A percentile compares a stretch with the other conserved stretches of the same genome.
These are phyloP conservation scores for Candida tibetensis DNA, from an alignment of 805 yeast species.

Conservation along the genomic window DNA sequence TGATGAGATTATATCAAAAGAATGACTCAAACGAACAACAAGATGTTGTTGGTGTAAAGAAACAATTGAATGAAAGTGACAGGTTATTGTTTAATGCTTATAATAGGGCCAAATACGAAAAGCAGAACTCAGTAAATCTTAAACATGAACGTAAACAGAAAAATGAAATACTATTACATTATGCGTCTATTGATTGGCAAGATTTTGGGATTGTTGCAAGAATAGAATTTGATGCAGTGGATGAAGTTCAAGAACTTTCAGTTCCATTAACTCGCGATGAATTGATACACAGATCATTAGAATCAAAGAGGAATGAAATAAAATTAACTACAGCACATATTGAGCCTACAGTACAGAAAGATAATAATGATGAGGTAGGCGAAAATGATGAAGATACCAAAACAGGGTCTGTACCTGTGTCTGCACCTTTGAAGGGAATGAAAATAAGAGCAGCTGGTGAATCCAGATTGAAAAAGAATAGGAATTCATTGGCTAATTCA, in stretches of 20 bases:
- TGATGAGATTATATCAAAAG: constrained; percentile 17
- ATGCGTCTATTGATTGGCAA: constrained; percentile 84
- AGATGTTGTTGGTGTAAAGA: constrained; percentile 4
- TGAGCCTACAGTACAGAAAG: constrained; percentile 11
- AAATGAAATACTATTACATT: constrained; percentile 47
- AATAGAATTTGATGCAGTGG: constrained; percentile 61
- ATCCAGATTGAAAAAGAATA: constrained; percentile 44
- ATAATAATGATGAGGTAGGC: constrained; percentile 6
- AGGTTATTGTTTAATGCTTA: constrained; percentile 47
- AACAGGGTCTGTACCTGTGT: constrained; percentile 10
- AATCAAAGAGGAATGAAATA: constrained; percentile 42
- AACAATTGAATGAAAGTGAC: constrained; percentile 20
- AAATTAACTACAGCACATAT: constrained; percentile 8
- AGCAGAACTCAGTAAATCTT: constrained; percentile 30
- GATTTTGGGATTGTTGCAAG: constrained; percentile 72
- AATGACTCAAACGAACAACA: constrained; percentile 4
- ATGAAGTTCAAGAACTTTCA: constrained; percentile 53
- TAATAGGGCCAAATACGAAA: constrained; percentile 54
- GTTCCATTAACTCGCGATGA: constrained; percentile 57
- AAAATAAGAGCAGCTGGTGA: constrained; percentile 72
- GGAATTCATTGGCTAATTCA: constrained; percentile 5
- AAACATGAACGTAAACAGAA: constrained; percentile 27
- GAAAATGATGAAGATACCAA: constrained; percentile 3
- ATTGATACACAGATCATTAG: constrained; percentile 59
- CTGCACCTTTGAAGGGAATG: constrained; percentile 44